Percentiles rank a stretch among this genome's conserved stretches.
phyloP scores from a whole-genome alignment of 2,329 filamentous ascomycete species.

The Colletotrichum costaricense region DNA sequence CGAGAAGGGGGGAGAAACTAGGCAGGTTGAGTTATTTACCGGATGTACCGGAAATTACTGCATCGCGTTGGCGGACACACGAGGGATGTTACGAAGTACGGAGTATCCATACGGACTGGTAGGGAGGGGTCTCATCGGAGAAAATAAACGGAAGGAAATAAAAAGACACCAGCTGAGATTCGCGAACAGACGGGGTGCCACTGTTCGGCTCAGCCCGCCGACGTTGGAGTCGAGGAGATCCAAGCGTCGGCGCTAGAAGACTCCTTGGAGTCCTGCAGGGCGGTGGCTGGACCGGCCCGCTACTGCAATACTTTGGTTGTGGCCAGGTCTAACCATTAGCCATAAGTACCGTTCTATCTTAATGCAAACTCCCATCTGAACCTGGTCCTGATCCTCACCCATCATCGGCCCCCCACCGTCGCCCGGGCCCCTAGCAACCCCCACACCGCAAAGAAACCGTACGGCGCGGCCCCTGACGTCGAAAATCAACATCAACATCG shows the following conservation, averaged over 20 bases:
- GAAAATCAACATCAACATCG: conserved; percentile 28
- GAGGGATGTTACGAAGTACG: not conserved
- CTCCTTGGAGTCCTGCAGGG: not conserved
- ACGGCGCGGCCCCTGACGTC: conserved; percentile 10
- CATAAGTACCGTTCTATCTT: not conserved
- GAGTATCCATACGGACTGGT: not conserved
- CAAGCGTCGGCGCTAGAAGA: not conserved
- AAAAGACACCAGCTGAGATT: not conserved
- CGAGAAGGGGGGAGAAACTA: no score
- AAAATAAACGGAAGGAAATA: not conserved
- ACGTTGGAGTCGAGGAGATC: not conserved
- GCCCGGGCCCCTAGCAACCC: conserved; percentile 22
- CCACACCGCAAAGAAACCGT: conserved; percentile 16
- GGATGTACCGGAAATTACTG: conserved; percentile 3
- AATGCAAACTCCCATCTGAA: not conserved
- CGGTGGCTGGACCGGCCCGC: not conserved
- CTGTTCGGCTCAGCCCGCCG: not conserved
- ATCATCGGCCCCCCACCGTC: not conserved
- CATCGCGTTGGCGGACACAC: not conserved
- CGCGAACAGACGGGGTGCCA: conserved; percentile 1
- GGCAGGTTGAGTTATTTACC: not conserved
- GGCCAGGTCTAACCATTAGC: fast-evolving
- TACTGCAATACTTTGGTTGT: not conserved
- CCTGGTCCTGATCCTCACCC: not conserved
- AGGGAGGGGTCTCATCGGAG: not conserved